phyloP scores from a whole-genome alignment of 2,329 filamentous ascomycete species.

The Penicillium sp. region DNA sequence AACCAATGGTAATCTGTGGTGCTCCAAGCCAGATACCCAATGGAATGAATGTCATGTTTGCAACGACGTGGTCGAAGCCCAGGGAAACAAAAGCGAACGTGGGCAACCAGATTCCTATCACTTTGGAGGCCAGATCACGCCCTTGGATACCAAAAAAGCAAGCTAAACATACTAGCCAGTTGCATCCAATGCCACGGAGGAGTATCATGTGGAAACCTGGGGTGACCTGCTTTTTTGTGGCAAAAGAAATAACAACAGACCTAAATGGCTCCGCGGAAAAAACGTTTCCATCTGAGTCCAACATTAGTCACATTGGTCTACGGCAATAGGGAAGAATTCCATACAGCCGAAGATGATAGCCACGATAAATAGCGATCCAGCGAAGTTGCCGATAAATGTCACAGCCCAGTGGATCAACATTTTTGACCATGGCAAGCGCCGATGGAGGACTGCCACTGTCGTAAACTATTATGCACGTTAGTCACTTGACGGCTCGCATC shows the following conservation, averaged over 20 bases:
- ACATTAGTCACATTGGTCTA: background rate
- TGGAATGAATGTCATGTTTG: slow-evolving; percentile 58
- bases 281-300: slow-evolving; percentile 44
- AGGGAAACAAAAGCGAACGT: slow-evolving; percentile 57
- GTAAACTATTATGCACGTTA: slow-evolving; percentile 38
- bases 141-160: slow-evolving; percentile 49
- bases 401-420: slow-evolving; percentile 46
- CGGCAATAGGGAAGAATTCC: background rate
- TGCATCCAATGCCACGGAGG: slow-evolving; percentile 55
- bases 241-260: slow-evolving; percentile 47
- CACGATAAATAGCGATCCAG: slow-evolving; percentile 51
- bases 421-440: slow-evolving; percentile 38
- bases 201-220: slow-evolving; percentile 56
- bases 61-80: slow-evolving; percentile 57
- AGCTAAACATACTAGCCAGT: slow-evolving; percentile 60
- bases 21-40: slow-evolving; percentile 53
- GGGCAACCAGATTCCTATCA: slow-evolving; percentile 58
- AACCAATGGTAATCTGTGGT: slow-evolving; percentile 46
- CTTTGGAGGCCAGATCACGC: slow-evolving; percentile 54
- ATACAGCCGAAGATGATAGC: slow-evolving; percentile 50
- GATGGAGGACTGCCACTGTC: slow-evolving; percentile 47
- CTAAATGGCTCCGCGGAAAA: slow-evolving; percentile 49
- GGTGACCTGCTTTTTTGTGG: slow-evolving; percentile 50
- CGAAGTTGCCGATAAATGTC: slow-evolving; percentile 52
- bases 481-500: background rate